phyloP scores from a whole-genome alignment of 2,329 filamentous ascomycete genomes.

The Ascochyta pisi region DNA sequence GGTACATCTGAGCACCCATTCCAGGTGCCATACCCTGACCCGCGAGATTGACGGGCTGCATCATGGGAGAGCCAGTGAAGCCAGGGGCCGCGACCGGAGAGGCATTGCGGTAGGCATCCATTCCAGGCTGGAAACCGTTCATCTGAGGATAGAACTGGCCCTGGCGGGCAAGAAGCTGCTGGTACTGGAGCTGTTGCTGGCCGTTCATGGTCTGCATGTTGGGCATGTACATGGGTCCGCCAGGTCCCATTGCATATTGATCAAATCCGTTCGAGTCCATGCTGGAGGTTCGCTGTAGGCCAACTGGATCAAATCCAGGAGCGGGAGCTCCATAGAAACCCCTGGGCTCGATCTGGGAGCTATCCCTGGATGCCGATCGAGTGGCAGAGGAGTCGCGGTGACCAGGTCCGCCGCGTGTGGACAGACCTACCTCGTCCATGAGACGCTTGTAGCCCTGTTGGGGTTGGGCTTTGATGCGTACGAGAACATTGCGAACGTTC shows the following conservation, averaged over 20 bases:
- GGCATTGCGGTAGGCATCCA: slow-evolving; percentile 54
- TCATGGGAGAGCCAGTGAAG: slow-evolving; percentile 53
- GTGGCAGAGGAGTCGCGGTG: slow-evolving; percentile 48
- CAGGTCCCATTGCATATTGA: slow-evolving; percentile 50
- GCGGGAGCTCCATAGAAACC: slow-evolving; percentile 47
- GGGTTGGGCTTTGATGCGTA: slow-evolving; percentile 90
- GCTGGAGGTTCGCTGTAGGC: slow-evolving; percentile 55
- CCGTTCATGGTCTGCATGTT: slow-evolving; percentile 51
- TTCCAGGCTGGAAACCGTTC: slow-evolving; percentile 50
- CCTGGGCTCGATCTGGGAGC: slow-evolving; percentile 42
- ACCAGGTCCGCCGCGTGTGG: slow-evolving; percentile 58
- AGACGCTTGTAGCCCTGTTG: slow-evolving; percentile 96
- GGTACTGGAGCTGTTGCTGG: slow-evolving; percentile 63
- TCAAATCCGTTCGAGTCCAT: slow-evolving; percentile 59
- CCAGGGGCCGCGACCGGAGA: slow-evolving; percentile 52
- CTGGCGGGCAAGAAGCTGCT: slow-evolving; percentile 61
- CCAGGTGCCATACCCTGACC: slow-evolving; percentile 45
- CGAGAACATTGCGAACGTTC: slow-evolving; percentile 86
- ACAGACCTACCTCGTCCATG: slow-evolving; percentile 97
- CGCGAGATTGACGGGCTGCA: slow-evolving; percentile 56
- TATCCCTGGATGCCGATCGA: slow-evolving; percentile 48
- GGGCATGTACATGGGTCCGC: slow-evolving; percentile 44
- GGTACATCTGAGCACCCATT: slow-evolving; percentile 52
- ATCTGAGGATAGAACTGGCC: slow-evolving; percentile 56
- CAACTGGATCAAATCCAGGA: slow-evolving; percentile 51